Percentiles rank a stretch among this genome's conserved stretches.
Evolutionary conservation across 306 rosid genomes (phyloP).

Genomic region (Cyclanthera cordifolia): DNA sequence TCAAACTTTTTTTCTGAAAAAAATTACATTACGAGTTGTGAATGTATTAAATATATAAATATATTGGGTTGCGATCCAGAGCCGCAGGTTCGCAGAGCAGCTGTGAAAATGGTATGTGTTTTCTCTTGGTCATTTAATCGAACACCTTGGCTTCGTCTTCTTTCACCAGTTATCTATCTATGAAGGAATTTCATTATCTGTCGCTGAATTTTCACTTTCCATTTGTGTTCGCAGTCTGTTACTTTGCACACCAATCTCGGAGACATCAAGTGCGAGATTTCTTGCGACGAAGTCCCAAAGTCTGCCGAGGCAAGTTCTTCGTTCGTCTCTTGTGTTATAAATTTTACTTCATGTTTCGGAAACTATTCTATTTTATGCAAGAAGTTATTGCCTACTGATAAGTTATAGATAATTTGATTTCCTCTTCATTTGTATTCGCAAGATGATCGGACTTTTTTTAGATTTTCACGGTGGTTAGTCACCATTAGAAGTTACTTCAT

Average conservation of each 20-base stretch:
- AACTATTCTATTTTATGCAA: not conserved
- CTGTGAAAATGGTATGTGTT: constrained; percentile 20
- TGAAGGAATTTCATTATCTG: not conserved
- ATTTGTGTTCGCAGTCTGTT: constrained; percentile 41
- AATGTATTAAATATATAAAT: not conserved
- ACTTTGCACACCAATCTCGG: constrained; percentile 94
- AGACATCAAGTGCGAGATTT: constrained; percentile 87
- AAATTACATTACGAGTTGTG: too few relatives aligned
- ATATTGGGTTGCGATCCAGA: not conserved
- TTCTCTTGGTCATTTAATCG: constrained; percentile 3
- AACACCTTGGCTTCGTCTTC: constrained; percentile 9
- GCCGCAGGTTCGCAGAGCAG: not conserved
- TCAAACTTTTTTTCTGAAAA: too few relatives aligned
- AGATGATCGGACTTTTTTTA: not conserved
- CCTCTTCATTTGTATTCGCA: not conserved
- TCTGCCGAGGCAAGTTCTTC: constrained; percentile 54
- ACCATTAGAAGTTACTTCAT: not conserved
- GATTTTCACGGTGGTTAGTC: not conserved
- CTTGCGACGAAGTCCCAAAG: constrained; percentile 85
- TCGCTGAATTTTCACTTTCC: constrained; percentile 4
- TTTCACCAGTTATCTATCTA: not conserved
- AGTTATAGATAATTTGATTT: not conserved
- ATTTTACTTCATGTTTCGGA: not conserved
- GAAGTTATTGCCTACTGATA: not conserved
- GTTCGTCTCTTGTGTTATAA: not conserved